Evolutionary conservation across 2,329 filamentous ascomycete genomes (phyloP), one percentile per base, ranked within the genome.

Genomic region (Talaromyces rugulosus): DNA sequence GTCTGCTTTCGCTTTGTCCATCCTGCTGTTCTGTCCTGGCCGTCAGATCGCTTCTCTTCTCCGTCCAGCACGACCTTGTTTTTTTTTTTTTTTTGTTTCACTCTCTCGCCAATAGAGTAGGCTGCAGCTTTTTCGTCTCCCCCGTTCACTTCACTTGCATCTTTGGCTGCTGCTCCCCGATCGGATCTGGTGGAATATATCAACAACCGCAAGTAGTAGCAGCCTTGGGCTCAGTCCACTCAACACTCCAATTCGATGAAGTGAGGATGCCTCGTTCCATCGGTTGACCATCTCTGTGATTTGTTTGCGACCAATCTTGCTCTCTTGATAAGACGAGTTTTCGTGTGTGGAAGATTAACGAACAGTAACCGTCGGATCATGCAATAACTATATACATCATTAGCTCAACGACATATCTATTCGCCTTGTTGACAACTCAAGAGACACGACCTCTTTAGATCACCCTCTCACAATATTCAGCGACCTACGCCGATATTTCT

Each of bases 371-470:
- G n/a, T 42, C 14, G 31, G 53, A 62, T 40, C 60, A 62, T 62
- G 60, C 60, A 59, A 62, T 62, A 62, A 23, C 16, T 16, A 40
- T 5, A 40, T 42, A 23, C 30, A 58, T 27, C 27, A 28, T 30
- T 23, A 47, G 12, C 33, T 61, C 28, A 57, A 40, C 44, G 40
- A 57, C n/a, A 58, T 34, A 61, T 27, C 47, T 51, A 31, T 58
- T n/a, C 30, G 47, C 44, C 11, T 27, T 18, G 11, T 3, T 12
- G 7, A 12, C 44, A 11, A 12, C 44, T 4, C 44, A 18, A 23
- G 23, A 23, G 23, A 12, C 5, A 47, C 18, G 14, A 5, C 16
- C n/a, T 16, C 36, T n/a, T 40, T 1, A 1, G 6, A 40, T 16
- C 14, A 16, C 12, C 34, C 12, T 36, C 34, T 16, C 14, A 18